Evolutionary conservation across 1,284 basidiomycete genomes (phyloP).

Genomic region (Pholiota adiposa): DNA sequence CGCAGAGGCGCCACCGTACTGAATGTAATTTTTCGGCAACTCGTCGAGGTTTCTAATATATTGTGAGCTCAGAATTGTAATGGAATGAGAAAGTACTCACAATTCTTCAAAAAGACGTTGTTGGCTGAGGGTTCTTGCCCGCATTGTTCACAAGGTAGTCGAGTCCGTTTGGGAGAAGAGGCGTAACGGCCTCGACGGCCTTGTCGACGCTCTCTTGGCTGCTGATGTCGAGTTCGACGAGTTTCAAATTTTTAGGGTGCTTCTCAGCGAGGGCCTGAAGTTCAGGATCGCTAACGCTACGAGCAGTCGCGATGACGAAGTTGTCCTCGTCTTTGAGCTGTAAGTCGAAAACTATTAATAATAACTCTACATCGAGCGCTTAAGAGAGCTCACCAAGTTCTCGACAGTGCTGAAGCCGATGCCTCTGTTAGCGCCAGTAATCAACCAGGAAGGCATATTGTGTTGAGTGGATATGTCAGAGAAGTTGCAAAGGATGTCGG

Average conservation of each 20-base stretch:
- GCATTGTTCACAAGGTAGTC: constrained; percentile 28
- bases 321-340: constrained; percentile 25
- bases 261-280: constrained; percentile 16
- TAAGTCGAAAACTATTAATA: background rate
- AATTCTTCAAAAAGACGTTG: constrained; percentile 23
- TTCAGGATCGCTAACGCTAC: constrained; percentile 14
- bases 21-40: constrained; percentile 24
- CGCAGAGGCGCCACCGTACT: constrained; percentile 21
- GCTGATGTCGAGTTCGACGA: constrained; percentile 19
- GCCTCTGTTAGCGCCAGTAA: constrained; percentile 27
- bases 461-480: background rate
- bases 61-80: too few relatives aligned
- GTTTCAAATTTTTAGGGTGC: constrained; percentile 13
- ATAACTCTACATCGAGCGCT: background rate
- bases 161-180: constrained; percentile 25
- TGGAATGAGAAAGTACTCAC: constrained; percentile 10
- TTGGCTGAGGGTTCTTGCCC: constrained; percentile 21
- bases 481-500: background rate
- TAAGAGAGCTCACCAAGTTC: constrained; percentile 15
- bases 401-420: constrained; percentile 23
- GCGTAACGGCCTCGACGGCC: constrained; percentile 16
- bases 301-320: constrained; percentile 26
- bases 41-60: constrained; percentile 20
- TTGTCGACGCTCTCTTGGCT: constrained; percentile 19
- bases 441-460: constrained; percentile 26